Conservation (phyloP, 805 yeast species). For the Starmerella bombicola region DNA sequence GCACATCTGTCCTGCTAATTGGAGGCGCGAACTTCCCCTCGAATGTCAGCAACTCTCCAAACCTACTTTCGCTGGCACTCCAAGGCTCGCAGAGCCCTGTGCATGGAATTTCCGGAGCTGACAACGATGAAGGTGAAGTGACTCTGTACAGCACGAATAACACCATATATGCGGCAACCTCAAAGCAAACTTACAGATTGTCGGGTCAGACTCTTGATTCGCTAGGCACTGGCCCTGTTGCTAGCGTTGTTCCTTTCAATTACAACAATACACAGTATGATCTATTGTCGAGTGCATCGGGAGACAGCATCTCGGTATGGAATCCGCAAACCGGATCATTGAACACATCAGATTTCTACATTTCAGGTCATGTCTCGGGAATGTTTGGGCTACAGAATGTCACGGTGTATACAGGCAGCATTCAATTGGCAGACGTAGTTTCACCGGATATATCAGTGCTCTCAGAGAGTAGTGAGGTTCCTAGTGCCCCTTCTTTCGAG, state of each 20-base stretch:
- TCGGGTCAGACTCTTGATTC: not conserved
- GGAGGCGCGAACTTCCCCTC: conserved; percentile 37
- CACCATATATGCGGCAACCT: conserved; percentile 24
- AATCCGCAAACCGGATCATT: not conserved
- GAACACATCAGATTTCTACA: not conserved
- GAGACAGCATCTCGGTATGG: conserved; percentile 6
- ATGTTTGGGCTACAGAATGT: conserved; percentile 6
- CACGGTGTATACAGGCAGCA: conserved; percentile 26
- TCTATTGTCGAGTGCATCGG: conserved; percentile 21
- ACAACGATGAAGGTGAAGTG: conserved; percentile 22
- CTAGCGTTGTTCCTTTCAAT: conserved; percentile 14
- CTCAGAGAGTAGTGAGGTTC: not conserved
- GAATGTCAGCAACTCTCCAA: conserved; percentile 4
- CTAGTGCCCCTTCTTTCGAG: not conserved
- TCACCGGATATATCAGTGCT: conserved; percentile 3
- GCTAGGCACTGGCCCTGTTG: conserved; percentile 18
- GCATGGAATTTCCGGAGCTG: not conserved
- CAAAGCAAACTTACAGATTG: not conserved
- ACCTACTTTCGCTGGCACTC: conserved; percentile 6
- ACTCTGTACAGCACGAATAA: conserved; percentile 40
- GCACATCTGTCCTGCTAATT: conserved; percentile 31
- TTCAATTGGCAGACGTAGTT: conserved; percentile 16
- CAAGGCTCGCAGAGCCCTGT: not conserved
- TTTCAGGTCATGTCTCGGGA: conserved; percentile 13
- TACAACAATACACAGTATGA: conserved; percentile 23